Evolutionary conservation across 1,139 yeast species (phyloP), one percentile per base, ranked within the genome.

Genomic region (Blastobotrys proliferans): DNA sequence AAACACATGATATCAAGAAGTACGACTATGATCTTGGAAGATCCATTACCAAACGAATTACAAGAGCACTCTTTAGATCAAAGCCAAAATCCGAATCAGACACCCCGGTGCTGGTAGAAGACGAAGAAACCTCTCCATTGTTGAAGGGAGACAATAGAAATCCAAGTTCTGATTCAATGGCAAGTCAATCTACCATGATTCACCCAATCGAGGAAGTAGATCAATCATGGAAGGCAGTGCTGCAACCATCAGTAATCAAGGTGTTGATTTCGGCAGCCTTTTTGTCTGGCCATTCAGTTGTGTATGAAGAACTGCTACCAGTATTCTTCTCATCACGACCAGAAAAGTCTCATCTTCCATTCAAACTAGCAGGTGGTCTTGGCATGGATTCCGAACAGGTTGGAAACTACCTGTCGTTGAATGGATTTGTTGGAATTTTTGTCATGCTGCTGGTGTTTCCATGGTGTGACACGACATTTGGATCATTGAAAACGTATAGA

Each of bases 271-370:
- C 51, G 10, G 44, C 43, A 10, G 47, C 44, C 25, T 55, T 72
- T 41, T 55, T 74, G 47, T 63, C 76, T 8, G 64, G 77, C 47
- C 82, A 77, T 53, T 60, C 68, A n/a, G 65, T 76, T n/a, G 74
- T 76, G 4, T 77, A 68, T 56, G 70, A 69, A 40, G 84, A 80
- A 57, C 76, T 80, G 49, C 61, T 78, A 35, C 84, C 86, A 9
- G 75, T 80, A 4, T 74, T 76, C 45, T 61, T 79, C 18, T 81
- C 83, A 0, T 68, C 77, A n/a, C 64, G 68, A 29, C 62, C 74
- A 38, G 63, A 70, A 35, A 48, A 55, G 13, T 63, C 77, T 14
- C 52, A 61, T 28, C 77, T 79, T 55, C 79, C 79, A 0, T 69
- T 71, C 56, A 59, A 55, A 29, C 61, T 74, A 16, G 61, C 56